These are phyloP conservation scores for Phytophthora multivora DNA, from an alignment of 352 stramenopile genomes.

Conservation along the genomic window DNA sequence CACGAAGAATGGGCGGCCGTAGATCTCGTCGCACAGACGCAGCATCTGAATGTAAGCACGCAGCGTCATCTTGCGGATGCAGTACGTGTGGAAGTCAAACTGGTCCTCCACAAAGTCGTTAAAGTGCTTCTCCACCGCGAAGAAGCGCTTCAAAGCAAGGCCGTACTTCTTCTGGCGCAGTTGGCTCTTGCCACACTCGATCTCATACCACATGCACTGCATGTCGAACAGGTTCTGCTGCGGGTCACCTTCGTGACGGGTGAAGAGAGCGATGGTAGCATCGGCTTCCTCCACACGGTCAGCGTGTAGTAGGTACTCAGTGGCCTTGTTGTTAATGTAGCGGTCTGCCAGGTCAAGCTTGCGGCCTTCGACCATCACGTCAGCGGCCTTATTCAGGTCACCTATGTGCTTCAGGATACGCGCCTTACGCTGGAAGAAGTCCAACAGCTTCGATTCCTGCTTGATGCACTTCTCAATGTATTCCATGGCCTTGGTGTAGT, in stretches of 20 bases:
- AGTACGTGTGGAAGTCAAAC: slow-evolving; percentile 99
- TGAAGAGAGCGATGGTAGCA: slow-evolving; percentile 96
- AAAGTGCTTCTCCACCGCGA: slow-evolving; percentile 97
- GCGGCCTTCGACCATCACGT: slow-evolving; percentile 91
- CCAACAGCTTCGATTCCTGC: slow-evolving; percentile 90
- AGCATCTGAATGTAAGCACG: slow-evolving; percentile 95
- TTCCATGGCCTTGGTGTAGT: slow-evolving; percentile 87
- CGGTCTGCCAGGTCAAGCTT: slow-evolving; percentile 96
- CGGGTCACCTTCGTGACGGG: slow-evolving; percentile 95
- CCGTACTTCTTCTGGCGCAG: slow-evolving; percentile 72
- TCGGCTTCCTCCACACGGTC: slow-evolving; percentile 93
- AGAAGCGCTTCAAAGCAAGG: slow-evolving; percentile 94
- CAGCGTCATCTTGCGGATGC: slow-evolving; percentile 98
- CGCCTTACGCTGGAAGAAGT: slow-evolving; percentile 95
- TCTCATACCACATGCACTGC: slow-evolving; percentile 99
- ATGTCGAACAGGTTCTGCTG: slow-evolving; percentile 98
- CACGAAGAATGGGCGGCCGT: slow-evolving; percentile 90
- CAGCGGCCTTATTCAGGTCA: slow-evolving; percentile 89
- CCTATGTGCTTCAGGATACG: slow-evolving; percentile 94
- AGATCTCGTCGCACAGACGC: slow-evolving; percentile 93
- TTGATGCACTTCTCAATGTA: slow-evolving; percentile 94
- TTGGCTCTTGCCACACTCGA: slow-evolving; percentile 83
- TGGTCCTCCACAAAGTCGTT: slow-evolving; percentile 98
- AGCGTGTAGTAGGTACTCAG: slow-evolving; percentile 96
- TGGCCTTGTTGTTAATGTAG: slow-evolving; percentile 99